A percentile compares a stretch with the other conserved stretches of the same genome.
Conservation (phyloP, 1,284 basidiomycete genomes). For the Pisolithus thermaeus region DNA sequence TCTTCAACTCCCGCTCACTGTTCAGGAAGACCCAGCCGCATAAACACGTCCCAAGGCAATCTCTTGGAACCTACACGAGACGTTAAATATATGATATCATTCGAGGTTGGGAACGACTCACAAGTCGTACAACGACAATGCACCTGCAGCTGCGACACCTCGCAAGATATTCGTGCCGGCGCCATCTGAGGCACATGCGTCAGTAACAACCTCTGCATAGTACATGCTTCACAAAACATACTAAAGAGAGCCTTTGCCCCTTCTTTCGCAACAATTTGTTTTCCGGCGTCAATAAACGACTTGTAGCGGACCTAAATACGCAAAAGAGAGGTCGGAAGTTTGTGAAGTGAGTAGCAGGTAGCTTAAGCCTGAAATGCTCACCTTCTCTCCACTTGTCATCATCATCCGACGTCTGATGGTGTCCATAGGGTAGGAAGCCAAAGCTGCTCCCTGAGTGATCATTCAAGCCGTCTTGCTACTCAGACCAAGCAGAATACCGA, state of each 20-base stretch:
- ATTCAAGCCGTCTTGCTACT: background rate
- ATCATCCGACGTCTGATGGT: conserved; percentile 66
- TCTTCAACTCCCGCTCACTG: background rate
- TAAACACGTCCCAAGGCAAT: conserved; percentile 39
- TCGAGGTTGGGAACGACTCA: conserved; percentile 28
- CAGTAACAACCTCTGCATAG: conserved; percentile 1
- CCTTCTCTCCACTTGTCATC: conserved; percentile 64
- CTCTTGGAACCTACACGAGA: conserved; percentile 35
- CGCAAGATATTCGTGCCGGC: conserved; percentile 59
- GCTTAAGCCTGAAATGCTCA: conserved; percentile 11
- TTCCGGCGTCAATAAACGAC: conserved; percentile 57
- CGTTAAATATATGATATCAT: conserved; percentile 17
- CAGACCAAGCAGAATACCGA: conserved; percentile 10
- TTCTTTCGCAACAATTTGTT: conserved; percentile 55
- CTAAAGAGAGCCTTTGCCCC: conserved; percentile 57
- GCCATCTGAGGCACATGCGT: conserved; percentile 25
- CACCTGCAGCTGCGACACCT: conserved; percentile 71
- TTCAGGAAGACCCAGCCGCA: conserved; percentile 31
- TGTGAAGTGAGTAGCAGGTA: background rate
- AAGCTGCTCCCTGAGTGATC: conserved; percentile 41
- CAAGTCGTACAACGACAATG: conserved; percentile 66
- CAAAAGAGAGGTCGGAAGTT: background rate
- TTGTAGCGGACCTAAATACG: conserved; percentile 32
- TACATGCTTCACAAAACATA: conserved; percentile 11
- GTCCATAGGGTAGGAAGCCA: conserved; percentile 63